Evolutionary conservation across 2,329 filamentous ascomycete genomes (phyloP).

Genomic region (Cercospora berteroae): DNA sequence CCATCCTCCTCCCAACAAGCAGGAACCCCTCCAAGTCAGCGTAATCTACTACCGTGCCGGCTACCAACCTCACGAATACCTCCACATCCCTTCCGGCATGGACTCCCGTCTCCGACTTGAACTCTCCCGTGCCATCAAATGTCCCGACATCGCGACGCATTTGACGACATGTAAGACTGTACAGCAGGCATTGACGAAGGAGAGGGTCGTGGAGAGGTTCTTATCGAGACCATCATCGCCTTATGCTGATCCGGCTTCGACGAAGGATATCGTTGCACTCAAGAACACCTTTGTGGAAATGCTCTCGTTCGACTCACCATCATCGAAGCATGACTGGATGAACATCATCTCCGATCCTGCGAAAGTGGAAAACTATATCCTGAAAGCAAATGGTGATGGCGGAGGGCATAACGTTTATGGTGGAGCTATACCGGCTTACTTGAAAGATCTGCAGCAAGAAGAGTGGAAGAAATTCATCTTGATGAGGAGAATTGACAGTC

Average conservation of each 20-base stretch:
- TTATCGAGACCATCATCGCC: not conserved
- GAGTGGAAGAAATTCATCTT: conserved; percentile 41
- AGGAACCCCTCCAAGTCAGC: conserved; percentile 40
- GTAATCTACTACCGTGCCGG: conserved; percentile 48
- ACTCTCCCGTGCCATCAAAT: conserved; percentile 45
- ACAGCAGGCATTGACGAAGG: conserved; percentile 41
- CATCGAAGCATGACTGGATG: conserved; percentile 32
- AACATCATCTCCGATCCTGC: conserved; percentile 29
- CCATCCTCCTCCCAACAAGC: conserved; percentile 12
- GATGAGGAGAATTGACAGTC: conserved; percentile 42
- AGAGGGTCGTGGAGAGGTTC: not conserved
- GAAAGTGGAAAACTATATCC: conserved; percentile 36
- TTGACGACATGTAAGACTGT: conserved; percentile 47
- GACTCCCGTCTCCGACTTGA: conserved; percentile 40
- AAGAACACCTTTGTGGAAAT: conserved; percentile 42
- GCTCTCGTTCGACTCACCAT: conserved; percentile 39
- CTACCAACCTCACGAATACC: conserved; percentile 44
- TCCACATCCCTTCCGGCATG: conserved; percentile 27
- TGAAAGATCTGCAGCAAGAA: conserved; percentile 30
- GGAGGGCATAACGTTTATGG: conserved; percentile 47
- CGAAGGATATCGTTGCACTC: conserved; percentile 25
- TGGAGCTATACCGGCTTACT: conserved; percentile 39
- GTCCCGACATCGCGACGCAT: conserved; percentile 45
- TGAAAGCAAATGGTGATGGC: conserved; percentile 48
- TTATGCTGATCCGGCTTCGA: not conserved